Evolutionary conservation across 768 basidiomycete genomes (phyloP).

Genomic region (Favolaschia claudopus): DNA sequence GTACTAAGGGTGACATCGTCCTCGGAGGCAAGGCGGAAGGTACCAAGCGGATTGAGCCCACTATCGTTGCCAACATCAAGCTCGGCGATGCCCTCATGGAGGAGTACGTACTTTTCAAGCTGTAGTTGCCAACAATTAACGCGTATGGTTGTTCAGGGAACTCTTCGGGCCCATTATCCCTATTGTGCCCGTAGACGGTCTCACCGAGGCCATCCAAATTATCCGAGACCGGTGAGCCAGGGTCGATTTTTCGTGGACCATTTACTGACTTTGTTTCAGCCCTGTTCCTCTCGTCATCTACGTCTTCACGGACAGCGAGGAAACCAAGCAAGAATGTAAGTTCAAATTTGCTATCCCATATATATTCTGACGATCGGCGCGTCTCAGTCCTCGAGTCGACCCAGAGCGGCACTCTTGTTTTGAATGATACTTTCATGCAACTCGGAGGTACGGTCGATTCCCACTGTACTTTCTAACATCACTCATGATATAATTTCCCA

Average conservation of each 20-base stretch:
- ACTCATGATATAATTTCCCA: background rate
- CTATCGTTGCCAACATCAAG: background rate
- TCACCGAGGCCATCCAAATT: slow-evolving; percentile 3
- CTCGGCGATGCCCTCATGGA: slow-evolving; percentile 12
- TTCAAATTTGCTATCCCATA: background rate
- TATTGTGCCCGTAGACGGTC: background rate
- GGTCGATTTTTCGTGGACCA: background rate
- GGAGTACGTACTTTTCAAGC: background rate
- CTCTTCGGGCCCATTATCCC: slow-evolving; percentile 13
- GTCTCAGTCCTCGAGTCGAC: slow-evolving; percentile 2
- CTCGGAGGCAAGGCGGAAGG: slow-evolving; percentile 11
- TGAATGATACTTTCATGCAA: slow-evolving; percentile 10
- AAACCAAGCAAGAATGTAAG: slow-evolving; percentile 11
- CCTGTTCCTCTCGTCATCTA: slow-evolving; percentile 11
- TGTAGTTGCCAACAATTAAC: background rate
- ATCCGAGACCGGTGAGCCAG: slow-evolving; percentile 3
- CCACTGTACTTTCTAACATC: background rate
- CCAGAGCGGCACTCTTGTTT: slow-evolving; percentile 7
- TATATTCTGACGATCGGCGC: background rate
- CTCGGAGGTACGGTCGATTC: background rate
- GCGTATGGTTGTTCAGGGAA: slow-evolving; percentile 7
- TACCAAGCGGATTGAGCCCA: slow-evolving; percentile 5
- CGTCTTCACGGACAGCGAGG: slow-evolving; percentile 13
- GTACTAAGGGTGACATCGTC: slow-evolving; percentile 4
- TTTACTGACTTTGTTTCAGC: background rate